Base-by-base conservation (phyloP, 495 filamentous ascomycete species). In the Xylaria curta region DNA sequence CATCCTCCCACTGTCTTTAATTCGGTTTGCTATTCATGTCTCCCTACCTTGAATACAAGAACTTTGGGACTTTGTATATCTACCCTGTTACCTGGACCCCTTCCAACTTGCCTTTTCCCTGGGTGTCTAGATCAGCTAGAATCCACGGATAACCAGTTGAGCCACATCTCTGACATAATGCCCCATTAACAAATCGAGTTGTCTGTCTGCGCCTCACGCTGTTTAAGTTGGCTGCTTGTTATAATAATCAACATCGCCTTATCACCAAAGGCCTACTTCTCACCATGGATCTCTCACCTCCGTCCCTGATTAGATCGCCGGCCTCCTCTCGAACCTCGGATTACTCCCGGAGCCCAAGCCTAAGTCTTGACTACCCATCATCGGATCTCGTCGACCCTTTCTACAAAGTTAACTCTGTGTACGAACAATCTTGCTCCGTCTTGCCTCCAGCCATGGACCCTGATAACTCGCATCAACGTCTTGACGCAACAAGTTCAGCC, bases 241-340 rank as follows among this genome's bases (percentile, higher is more conserved):
- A 76, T 76, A 76, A 76, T 65, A 72, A 58, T 61, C 46, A 36
- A 59, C 69, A 10, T 66, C 51, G n/a, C 60, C 61, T 46, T 58
- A 31, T 54, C 47, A 33, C 61, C 24, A 19, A n/a, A 53, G 38
- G 40, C 28, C 24, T 44, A 6, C 24, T 42, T 61, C 59, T 64
- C 67, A 53, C 53, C 64, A 86, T 86, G 84, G 83, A 85, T 76
- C 79, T 82, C 71, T 83, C 84, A 78, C 84, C 84, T 72, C 84
- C 84, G 51, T 78, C 83, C 71, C 79, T 86, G 68, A 84, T 82
- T 64, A 79, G 82, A 78, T 86, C 84, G 74, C 81, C 84, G 26
- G 79, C 83, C 21, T 82, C 84, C 46, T 82, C 84, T 66, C 78
- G 83, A 47, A 79, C 83, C 78, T 84, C 83, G 51, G 83, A 82